phyloP scores from a whole-genome alignment of 2,329 filamentous ascomycete genomes.

The Sporothrix globosa region DNA sequence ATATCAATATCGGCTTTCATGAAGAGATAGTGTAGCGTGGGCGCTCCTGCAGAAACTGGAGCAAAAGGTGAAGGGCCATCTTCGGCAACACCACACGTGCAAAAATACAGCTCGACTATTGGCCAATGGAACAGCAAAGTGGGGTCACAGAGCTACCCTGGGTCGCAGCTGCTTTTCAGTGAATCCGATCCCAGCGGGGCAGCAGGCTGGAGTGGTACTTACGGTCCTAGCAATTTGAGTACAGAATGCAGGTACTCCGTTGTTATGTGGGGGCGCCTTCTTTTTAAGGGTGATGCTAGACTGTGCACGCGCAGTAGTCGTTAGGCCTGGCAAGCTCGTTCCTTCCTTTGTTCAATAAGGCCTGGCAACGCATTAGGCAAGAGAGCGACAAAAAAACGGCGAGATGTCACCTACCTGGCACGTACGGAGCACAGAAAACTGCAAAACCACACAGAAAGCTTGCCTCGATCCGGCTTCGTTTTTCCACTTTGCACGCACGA shows the following conservation, averaged over 20 bases:
- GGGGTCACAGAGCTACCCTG: background rate
- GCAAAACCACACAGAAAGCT: background rate
- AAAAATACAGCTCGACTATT: constrained; percentile 17
- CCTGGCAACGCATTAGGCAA: constrained; percentile 25
- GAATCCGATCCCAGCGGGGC: background rate
- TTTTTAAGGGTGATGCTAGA: constrained; percentile 7
- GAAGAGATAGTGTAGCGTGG: background rate
- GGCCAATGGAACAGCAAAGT: constrained; percentile 22
- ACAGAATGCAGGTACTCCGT: background rate
- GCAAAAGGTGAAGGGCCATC: background rate
- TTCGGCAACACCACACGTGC: constrained; percentile 26
- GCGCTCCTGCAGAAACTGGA: constrained; percentile 12
- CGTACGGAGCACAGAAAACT: background rate
- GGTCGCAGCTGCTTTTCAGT: constrained; percentile 10
- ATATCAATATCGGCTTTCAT: background rate
- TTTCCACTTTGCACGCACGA: background rate
- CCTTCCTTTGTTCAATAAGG: background rate
- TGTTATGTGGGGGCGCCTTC: background rate
- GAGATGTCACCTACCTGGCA: constrained; percentile 20
- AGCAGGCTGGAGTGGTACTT: constrained; percentile 10
- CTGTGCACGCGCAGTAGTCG: background rate
- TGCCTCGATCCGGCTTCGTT: background rate
- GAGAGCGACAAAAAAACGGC: background rate
- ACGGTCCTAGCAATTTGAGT: background rate
- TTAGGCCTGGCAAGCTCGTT: background rate